These are phyloP conservation scores for Lodderomyces jiufengensis DNA, from an alignment of 1,139 yeast species.

Conservation along the genomic window DNA sequence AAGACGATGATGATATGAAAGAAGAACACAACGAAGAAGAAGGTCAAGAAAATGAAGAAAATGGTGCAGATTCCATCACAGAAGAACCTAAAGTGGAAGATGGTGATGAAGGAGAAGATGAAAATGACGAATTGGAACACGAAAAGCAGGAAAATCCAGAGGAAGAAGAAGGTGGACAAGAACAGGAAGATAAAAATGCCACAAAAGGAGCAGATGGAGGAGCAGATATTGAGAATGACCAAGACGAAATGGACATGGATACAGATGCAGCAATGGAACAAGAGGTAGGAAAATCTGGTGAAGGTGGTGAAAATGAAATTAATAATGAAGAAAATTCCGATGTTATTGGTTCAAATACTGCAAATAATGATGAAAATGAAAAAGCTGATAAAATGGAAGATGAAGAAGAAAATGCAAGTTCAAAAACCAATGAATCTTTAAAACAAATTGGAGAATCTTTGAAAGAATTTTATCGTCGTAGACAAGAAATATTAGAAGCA, in stretches of 20 bases:
- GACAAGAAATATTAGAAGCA: constrained; percentile 77
- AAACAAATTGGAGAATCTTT: constrained; percentile 87
- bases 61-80: constrained; percentile 20
- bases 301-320: constrained; percentile 72
- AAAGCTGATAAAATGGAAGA: constrained; percentile 4
- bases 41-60: constrained; percentile 21
- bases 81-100: constrained; percentile 19
- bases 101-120: constrained; percentile 22
- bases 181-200: constrained; percentile 31
- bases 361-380: constrained; percentile 50
- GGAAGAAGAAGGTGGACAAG: constrained; percentile 25
- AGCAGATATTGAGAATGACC: constrained; percentile 32
- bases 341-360: constrained; percentile 15
- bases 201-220: constrained; percentile 27
- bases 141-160: constrained; percentile 30
- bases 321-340: constrained; percentile 1
- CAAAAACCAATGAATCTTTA: constrained; percentile 74
- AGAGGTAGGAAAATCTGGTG: constrained; percentile 66
- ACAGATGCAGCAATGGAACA: constrained; percentile 54
- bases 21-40: constrained; percentile 30
- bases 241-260: constrained; percentile 44
- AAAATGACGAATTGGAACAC: constrained; percentile 35
- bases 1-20: constrained; percentile 54
- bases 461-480: constrained; percentile 87
- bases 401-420: constrained; percentile 52